Evolutionary conservation across 2,329 filamentous ascomycete species (phyloP), one percentile per base, ranked within the genome.

Genomic region (Pestalotiopsis sp.): DNA sequence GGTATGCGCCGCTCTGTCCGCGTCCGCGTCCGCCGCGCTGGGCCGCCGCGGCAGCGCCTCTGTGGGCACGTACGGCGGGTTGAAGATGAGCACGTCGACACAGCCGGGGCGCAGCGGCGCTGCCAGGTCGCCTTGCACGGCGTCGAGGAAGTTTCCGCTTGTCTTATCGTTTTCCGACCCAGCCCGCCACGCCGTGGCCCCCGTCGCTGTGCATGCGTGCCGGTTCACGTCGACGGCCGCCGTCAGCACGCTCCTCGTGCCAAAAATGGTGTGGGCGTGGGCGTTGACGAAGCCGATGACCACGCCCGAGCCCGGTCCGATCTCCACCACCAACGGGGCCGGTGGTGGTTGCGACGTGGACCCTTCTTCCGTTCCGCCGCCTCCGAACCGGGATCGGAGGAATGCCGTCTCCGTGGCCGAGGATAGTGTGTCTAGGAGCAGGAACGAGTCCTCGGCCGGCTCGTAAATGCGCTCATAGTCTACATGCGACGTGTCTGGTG

Each of bases 31-130:
- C 67, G 38, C 69, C 64, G 71, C 76, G 23, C 59, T 67, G 77
- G 86, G 81, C 45, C 87, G 80, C 27, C 81, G 78, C 1, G 95
- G 95, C 69, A 97, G 82, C 56, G 90, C 88, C 31, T 91, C 87
- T 2, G 95, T 97, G 2, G 96, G 96, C 14, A 99, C 96, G 78
- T 99, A 99, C 0, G 96, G 96, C 66, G 96, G 96, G 78, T 99
- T 99, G 86, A 98, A 99, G 36, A 99, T 87, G 71, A 99, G 86
- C 12, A 99, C 87, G 77, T 99, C 96, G 4, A 97, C 87, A 52
- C 82, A 81, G 2, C 85, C 83, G 0, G 82, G 77, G 7, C 87
- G 85, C 56, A 97, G 81, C 0, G 91, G 83, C 2, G 86, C 80
- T 4, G 87, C 85, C 0, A 99, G 85, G 77, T 98, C 94, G 1